These are phyloP conservation scores for Aureoboletus auriporus DNA, from an alignment of 768 basidiomycete genomes.

Conservation along the genomic window DNA sequence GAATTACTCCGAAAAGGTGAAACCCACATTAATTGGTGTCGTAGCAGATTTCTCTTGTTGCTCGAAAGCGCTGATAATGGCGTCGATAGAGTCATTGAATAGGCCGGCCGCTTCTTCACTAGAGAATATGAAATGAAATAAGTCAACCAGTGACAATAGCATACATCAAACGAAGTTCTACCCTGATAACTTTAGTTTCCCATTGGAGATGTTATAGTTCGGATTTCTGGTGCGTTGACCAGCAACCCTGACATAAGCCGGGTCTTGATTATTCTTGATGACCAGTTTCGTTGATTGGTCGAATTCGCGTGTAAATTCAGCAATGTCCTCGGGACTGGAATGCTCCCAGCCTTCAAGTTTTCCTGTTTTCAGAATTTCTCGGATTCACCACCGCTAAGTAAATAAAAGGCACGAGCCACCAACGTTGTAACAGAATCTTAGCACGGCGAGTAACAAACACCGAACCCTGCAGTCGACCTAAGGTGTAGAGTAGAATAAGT, in stretches of 20 bases:
- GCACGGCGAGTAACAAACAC: constrained; percentile 34
- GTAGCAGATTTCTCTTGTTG: constrained; percentile 1
- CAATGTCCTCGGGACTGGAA: background rate
- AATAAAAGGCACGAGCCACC: background rate
- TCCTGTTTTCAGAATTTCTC: background rate
- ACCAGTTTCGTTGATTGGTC: constrained; percentile 1
- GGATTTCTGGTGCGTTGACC: background rate
- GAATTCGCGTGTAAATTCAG: background rate
- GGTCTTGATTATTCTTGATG: constrained; percentile 7
- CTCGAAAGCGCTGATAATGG: constrained; percentile 9
- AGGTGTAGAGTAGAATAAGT: background rate
- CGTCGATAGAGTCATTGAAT: constrained; percentile 7
- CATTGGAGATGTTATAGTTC: background rate
- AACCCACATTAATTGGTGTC: background rate
- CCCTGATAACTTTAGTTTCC: constrained; percentile 2
- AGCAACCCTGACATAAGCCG: constrained; percentile 7
- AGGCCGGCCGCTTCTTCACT: constrained; percentile 8
- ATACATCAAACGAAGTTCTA: background rate
- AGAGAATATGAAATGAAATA: background rate
- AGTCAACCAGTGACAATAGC: too few species aligned
- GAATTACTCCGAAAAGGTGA: background rate
- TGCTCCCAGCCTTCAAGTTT: background rate
- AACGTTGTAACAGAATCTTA: constrained; percentile 30
- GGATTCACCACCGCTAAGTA: too few species aligned
- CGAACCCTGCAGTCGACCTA: constrained; percentile 38